Evolutionary conservation across 2,329 filamentous ascomycete genomes (phyloP).

Genomic region (Xylaria polymorpha): DNA sequence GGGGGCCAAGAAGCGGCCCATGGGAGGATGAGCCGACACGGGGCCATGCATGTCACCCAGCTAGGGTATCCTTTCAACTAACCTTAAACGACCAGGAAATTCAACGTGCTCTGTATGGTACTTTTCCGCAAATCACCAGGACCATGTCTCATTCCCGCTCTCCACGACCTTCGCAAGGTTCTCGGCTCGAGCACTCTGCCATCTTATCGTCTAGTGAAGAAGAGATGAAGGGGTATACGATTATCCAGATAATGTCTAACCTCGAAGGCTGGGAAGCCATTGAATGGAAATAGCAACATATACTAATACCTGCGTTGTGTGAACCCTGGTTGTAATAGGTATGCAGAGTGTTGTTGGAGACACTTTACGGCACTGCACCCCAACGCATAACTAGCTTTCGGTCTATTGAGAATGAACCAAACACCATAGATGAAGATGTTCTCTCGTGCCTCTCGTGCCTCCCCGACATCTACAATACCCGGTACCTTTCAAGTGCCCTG

Average conservation of each 20-base stretch:
- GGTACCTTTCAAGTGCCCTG: slow-evolving; percentile 37
- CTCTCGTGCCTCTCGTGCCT: slow-evolving; percentile 22
- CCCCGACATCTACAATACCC: slow-evolving; percentile 31
- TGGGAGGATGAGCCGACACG: slow-evolving; percentile 49
- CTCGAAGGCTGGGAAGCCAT: neutral
- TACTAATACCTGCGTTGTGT: neutral
- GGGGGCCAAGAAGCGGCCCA: slow-evolving; percentile 41
- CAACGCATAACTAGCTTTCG: slow-evolving; percentile 20
- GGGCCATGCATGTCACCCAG: slow-evolving; percentile 46
- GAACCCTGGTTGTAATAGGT: slow-evolving; percentile 27
- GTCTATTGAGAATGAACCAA: slow-evolving; percentile 32
- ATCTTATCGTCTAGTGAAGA: neutral
- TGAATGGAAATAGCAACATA: slow-evolving; percentile 15
- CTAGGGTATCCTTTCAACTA: slow-evolving; percentile 33
- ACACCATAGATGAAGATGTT: slow-evolving; percentile 17
- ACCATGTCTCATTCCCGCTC: slow-evolving; percentile 30
- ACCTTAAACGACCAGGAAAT: slow-evolving; percentile 36
- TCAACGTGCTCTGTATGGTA: slow-evolving; percentile 40
- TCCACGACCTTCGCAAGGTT: slow-evolving; percentile 21
- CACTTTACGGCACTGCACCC: slow-evolving; percentile 7
- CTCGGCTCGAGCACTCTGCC: neutral
- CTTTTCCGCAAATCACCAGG: slow-evolving; percentile 39
- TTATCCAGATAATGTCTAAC: slow-evolving; percentile 9
- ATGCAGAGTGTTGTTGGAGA: slow-evolving; percentile 25
- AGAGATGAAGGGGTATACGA: slow-evolving; percentile 2